Base-by-base conservation (phyloP, 2,329 filamentous ascomycete genomes). In the Talaromyces sp. region DNA sequence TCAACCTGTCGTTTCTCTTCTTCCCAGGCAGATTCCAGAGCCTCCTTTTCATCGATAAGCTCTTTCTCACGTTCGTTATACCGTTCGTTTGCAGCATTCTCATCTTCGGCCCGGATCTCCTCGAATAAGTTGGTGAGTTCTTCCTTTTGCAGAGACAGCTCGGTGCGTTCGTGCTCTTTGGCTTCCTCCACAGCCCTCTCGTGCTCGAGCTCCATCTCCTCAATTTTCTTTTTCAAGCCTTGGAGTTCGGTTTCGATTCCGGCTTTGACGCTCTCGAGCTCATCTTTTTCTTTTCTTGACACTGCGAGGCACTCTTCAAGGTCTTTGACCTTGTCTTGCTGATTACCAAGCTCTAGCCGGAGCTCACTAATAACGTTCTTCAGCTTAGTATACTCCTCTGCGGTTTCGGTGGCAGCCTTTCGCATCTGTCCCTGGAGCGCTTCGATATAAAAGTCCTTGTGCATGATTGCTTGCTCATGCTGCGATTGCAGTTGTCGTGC, bases 401-500 rank as follows among this genome's bases (percentile, higher is more conserved):
- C 79, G 61, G 80, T 79, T 61, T 82, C 79, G 57, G 77, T 77
- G 53, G 79, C 77, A 19, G 80, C 72, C 52, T 76, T 78, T 51
- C 77, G 75, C 66, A 83, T 75, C 65, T 81, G 80, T 26, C 77
- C 75, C 59, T 80, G 80, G 62, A 84, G 65, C 14, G 77, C 74
- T 62, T 80, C 77, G 58, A 85, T 81, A 63, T 84, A 80, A 56
- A 75, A 78, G 54, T 84, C 81, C 66, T 83, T 83, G 57, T 76
- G 75, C 69, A 79, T 78, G 38, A 83, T 67, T 31, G 76, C 77
- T 62, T 83, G 79, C 54, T 81, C 76, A 62, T 83, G 79, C 61
- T 82, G 79, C 48, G 70, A 71, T 61, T 79, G 75, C 21, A 79
- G 73, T 61, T 81, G 76, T 58, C 78, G 80, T 62, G 81, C 77